Base-by-base conservation (phyloP, 2,329 filamentous ascomycete genomes). In the Trichoderma arundinaceum region DNA sequence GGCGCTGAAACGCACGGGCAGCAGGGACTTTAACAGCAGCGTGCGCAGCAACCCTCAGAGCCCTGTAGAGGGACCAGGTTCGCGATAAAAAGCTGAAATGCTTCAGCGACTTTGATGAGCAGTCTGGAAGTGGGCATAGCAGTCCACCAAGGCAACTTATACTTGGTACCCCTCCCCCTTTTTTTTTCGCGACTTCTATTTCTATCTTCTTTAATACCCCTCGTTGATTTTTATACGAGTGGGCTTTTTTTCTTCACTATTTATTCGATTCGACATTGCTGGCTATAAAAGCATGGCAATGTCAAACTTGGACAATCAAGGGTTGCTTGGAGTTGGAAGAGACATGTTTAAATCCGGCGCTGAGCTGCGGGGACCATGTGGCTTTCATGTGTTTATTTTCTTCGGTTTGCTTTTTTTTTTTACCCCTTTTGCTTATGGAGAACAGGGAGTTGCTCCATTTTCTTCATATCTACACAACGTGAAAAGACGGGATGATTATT, bases 1-100 rank as follows among this genome's bases (percentile, higher is more conserved):
- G 78, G 94, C 92, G 15, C 81, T 97, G 73, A 84, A 91, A 74
- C 90, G 92, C 76, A 96, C 93, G 13, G 92, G 89, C 51, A 97
- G 92, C 77, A 87, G 90, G 17, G 94, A 97, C 75, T 79, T 56
- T 10, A 52, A 97, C 65, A 82, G 82, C 69, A 80, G 78, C 54
- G 74, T 82, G 54, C 80, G 84, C 67, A 89, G 87, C 76, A 78
- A 81, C 59, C 86, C 87, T 3, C 78, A 82, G 39, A 89, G 87
- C 72, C 87, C 87, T 1, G 79, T 86, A 38, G 84, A 87, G 52
- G 71, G 65, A 7, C 69, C 74, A 15, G 71, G 70, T 60, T 74
- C 73, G 61, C 75, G 74, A 64, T 78, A 66, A 10, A n/a, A 28
- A 4, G 3, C 17, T 15, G 10, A 61, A 38, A 33, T 49, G 28